phyloP scores from a whole-genome alignment of 2,329 filamentous ascomycete species.

The Fusarium verticillioides region DNA sequence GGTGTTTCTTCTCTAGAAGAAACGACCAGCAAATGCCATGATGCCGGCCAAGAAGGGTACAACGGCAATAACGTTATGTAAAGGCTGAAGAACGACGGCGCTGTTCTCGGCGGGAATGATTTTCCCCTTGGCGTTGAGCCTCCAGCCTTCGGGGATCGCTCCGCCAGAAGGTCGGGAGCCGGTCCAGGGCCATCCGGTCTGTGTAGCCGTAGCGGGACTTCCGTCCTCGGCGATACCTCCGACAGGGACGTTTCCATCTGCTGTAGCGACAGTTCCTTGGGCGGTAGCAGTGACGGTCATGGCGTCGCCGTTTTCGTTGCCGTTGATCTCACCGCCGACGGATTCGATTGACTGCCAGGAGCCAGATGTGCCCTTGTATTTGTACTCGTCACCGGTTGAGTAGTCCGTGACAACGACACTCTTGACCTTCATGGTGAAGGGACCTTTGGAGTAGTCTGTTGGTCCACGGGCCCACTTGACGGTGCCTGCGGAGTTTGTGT shows the following conservation, averaged over 20 bases:
- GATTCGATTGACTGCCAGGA: conserved; percentile 85
- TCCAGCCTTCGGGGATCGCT: conserved; percentile 81
- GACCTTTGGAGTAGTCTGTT: conserved; percentile 84
- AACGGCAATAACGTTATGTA: conserved; percentile 41
- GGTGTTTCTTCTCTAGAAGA: conserved; percentile 29
- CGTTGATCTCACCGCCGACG: conserved; percentile 81
- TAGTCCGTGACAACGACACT: conserved; percentile 86
- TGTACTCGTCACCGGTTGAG: conserved; percentile 88
- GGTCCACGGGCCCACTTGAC: conserved; percentile 89
- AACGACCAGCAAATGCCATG: conserved; percentile 38
- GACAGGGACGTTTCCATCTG: conserved; percentile 74
- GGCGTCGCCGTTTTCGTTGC: conserved; percentile 66
- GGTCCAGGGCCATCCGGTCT: conserved; percentile 77
- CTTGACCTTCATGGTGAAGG: conserved; percentile 87
- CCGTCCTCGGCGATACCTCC: conserved; percentile 72
- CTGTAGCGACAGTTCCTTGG: conserved; percentile 71
- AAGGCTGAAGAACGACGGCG: conserved; percentile 54
- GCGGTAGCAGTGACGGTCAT: conserved; percentile 66
- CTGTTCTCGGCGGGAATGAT: conserved; percentile 70
- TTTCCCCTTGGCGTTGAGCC: conserved; percentile 81
- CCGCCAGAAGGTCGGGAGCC: conserved; percentile 62
- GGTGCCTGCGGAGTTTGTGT: conserved; percentile 78
- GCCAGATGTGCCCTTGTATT: conserved; percentile 81
- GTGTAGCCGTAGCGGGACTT: conserved; percentile 62
- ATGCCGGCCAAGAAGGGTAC: conserved; percentile 44